These are phyloP conservation scores for Pythium plurisporium DNA, from an alignment of 352 stramenopile genomes.

Conservation along the genomic window DNA sequence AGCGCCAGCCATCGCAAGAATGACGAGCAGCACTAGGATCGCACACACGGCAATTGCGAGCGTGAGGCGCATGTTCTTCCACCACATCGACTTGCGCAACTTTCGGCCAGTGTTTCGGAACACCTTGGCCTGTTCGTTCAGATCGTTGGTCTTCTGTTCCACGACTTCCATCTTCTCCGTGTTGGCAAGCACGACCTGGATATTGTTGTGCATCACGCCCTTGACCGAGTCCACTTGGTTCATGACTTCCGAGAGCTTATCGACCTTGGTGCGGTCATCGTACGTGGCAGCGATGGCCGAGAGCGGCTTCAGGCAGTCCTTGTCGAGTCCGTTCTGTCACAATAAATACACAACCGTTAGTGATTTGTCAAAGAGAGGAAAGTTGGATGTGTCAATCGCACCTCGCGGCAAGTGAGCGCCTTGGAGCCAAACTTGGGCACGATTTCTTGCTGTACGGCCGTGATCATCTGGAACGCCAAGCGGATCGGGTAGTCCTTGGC, in stretches of 20 bases:
- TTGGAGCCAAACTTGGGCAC: slow-evolving; percentile 73
- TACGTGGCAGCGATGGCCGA: slow-evolving; percentile 60
- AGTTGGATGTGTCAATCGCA: slow-evolving; percentile 3
- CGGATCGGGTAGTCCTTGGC: slow-evolving; percentile 80
- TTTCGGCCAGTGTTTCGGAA: slow-evolving; percentile 82
- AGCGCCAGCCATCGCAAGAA: slow-evolving; percentile 64
- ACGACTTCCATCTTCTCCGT: slow-evolving; percentile 88
- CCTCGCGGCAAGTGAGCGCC: slow-evolving; percentile 71
- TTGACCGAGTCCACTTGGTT: slow-evolving; percentile 78
- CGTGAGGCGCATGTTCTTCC: slow-evolving; percentile 82
- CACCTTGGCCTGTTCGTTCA: slow-evolving; percentile 85
- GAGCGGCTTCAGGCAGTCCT: slow-evolving; percentile 69
- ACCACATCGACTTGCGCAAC: slow-evolving; percentile 78
- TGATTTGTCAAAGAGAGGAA: no score
- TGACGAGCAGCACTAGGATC: slow-evolving; percentile 71
- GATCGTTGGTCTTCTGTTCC: slow-evolving; percentile 84
- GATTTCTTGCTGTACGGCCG: slow-evolving; percentile 68
- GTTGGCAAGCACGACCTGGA: slow-evolving; percentile 82
- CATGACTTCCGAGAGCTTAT: slow-evolving; percentile 85
- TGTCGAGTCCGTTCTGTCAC: slow-evolving; percentile 60
- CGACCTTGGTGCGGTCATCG: slow-evolving; percentile 83
- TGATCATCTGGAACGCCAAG: slow-evolving; percentile 80
- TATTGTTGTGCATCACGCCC: slow-evolving; percentile 85
- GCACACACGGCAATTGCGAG: slow-evolving; percentile 54
- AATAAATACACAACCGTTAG: not conserved